phyloP scores from a whole-genome alignment of 805 yeast genomes.

The Suhomyces sp. region DNA sequence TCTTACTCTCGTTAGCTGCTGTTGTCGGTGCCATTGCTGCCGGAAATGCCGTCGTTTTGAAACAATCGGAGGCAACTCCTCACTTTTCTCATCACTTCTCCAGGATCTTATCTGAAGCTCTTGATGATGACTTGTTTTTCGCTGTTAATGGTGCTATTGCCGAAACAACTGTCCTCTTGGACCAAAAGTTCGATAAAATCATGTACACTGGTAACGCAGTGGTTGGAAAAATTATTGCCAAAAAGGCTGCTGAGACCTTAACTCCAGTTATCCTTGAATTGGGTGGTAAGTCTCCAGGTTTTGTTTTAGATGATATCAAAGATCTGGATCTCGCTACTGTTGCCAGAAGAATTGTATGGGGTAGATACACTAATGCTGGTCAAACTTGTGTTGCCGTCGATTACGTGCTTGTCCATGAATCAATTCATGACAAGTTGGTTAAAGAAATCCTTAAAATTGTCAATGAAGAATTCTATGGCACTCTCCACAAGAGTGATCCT shows the following conservation, averaged over 20 bases:
- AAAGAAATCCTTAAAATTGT: conserved; percentile 38
- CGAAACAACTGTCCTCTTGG: conserved; percentile 59
- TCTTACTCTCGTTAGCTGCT: conserved; percentile 61
- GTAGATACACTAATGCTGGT: conserved; percentile 77
- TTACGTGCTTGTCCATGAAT: conserved; percentile 67
- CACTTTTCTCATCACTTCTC: conserved; percentile 56
- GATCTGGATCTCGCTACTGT: conserved; percentile 42
- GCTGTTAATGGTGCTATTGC: conserved; percentile 73
- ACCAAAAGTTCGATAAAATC: conserved; percentile 74
- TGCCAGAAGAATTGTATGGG: conserved; percentile 72
- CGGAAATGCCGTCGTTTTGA: conserved; percentile 77
- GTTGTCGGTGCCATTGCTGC: conserved; percentile 79
- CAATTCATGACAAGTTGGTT: conserved; percentile 53
- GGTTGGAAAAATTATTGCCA: conserved; percentile 76
- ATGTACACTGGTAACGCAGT: conserved; percentile 78
- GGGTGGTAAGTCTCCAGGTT: conserved; percentile 91
- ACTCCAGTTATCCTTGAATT: conserved; percentile 82
- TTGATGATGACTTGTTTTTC: conserved; percentile 56
- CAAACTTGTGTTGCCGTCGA: conserved; percentile 93
- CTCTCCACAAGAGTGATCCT: conserved; percentile 22
- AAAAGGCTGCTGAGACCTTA: conserved; percentile 78
- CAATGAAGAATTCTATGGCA: conserved; percentile 46
- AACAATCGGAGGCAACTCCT: conserved; percentile 75
- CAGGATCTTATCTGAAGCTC: conserved; percentile 50
- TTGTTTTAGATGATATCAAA: conserved; percentile 54